Conservation (phyloP, 331 rosid genomes). For the Malus hybrid region DNA sequence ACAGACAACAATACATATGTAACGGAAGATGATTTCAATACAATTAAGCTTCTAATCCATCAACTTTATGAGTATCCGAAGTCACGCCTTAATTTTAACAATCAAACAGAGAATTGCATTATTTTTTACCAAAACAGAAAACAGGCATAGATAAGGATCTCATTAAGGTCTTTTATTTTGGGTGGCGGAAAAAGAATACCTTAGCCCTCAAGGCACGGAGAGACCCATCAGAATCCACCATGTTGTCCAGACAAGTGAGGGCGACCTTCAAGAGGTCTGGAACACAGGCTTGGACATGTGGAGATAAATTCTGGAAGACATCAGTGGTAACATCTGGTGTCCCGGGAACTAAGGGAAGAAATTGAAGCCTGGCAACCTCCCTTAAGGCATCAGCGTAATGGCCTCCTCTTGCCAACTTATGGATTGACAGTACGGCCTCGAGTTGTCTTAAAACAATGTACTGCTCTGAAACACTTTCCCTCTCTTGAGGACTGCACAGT, state of each 20-base stretch:
- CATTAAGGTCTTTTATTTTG: no score
- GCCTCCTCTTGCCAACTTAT: conserved; percentile 81
- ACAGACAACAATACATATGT: neutral
- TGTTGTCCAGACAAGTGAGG: conserved; percentile 82
- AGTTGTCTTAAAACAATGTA: conserved; percentile 88
- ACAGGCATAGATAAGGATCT: neutral
- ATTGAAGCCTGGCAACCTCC: conserved; percentile 88
- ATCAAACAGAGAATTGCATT: neutral
- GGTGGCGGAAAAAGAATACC: conserved; percentile 29
- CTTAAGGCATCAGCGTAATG: conserved; percentile 65
- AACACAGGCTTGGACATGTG: conserved; percentile 89
- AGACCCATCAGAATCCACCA: conserved; percentile 78
- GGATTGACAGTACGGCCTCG: conserved; percentile 77
- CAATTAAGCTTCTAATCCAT: neutral
- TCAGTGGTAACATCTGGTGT: conserved; percentile 55
- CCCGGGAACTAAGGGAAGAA: conserved; percentile 89
- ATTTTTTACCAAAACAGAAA: neutral
- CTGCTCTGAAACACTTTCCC: conserved; percentile 74
- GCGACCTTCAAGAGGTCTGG: conserved; percentile 90
- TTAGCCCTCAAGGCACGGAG: conserved; percentile 92
- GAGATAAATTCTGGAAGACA: conserved; percentile 66
- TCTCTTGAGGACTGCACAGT: conserved; percentile 76
- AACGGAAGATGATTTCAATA: neutral
- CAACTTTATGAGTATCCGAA: neutral
- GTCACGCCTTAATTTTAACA: neutral